A percentile compares a stretch with the other conserved stretches of the same genome.
Conservation (phyloP, 495 filamentous ascomycete species). For the Penicillium psychrofluorescens region DNA sequence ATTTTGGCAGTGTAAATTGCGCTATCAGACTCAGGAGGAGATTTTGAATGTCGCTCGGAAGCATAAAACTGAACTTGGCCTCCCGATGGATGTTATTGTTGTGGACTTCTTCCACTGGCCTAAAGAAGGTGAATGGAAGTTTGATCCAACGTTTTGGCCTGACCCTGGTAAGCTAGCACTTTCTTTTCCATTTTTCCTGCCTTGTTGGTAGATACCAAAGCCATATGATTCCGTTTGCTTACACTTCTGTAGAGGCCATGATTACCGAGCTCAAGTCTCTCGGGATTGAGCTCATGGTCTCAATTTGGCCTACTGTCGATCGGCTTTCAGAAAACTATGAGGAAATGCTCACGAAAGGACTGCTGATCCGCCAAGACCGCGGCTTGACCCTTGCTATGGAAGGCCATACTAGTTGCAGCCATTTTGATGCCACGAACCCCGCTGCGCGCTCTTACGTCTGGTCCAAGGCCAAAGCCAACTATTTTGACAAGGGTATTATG, state of each 20-base stretch:
- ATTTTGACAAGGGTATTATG: conserved; percentile 48
- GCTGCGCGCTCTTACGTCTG: conserved; percentile 44
- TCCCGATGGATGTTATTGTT: conserved; percentile 45
- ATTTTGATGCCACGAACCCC: conserved; percentile 52
- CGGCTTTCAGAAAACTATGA: conserved; percentile 41
- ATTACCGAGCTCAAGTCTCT: conserved; percentile 44
- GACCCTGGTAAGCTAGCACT: conserved; percentile 33
- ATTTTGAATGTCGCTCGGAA: conserved; percentile 43
- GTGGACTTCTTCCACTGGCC: conserved; percentile 57
- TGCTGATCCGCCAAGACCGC: conserved; percentile 47
- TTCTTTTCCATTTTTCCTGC: no score
- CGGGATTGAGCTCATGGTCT: conserved; percentile 53
- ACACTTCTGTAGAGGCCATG: conserved; percentile 36
- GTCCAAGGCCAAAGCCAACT: conserved; percentile 45
- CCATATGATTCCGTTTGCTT: no score
- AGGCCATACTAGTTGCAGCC: conserved; percentile 42
- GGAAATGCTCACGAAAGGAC: conserved; percentile 47
- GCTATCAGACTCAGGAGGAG: conserved; percentile 54
- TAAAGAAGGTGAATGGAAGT: conserved; percentile 51
- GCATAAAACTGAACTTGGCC: conserved; percentile 42
- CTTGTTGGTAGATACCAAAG: no score
- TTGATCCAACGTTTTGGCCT: conserved; percentile 51
- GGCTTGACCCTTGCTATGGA: conserved; percentile 46
- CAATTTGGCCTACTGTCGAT: conserved; percentile 54
- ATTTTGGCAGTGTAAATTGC: conserved; percentile 57